phyloP scores from a whole-genome alignment of 768 basidiomycete species.

The Lactifluus echinatus region DNA sequence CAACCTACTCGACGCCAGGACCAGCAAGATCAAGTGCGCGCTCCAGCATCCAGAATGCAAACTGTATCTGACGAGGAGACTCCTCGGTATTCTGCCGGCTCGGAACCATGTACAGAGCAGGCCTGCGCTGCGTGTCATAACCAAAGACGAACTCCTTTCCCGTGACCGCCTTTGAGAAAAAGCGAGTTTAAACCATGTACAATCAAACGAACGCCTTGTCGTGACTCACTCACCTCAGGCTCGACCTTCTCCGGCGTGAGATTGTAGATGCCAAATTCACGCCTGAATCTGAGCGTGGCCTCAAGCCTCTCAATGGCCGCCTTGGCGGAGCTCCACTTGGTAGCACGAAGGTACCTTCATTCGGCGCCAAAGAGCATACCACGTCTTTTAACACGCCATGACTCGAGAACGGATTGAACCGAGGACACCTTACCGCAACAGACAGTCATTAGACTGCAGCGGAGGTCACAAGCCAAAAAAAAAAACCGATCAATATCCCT shows the following conservation, averaged over 20 bases:
- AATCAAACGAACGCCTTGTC: too few species aligned
- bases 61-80: slow-evolving; percentile 58
- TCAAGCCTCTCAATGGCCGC: slow-evolving; percentile 58
- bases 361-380: background rate
- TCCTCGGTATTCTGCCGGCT: slow-evolving; percentile 74
- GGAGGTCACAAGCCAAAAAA: background rate
- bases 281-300: slow-evolving; percentile 67
- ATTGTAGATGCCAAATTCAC: slow-evolving; percentile 69
- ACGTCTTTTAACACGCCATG: too few species aligned
- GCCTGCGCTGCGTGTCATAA: slow-evolving; percentile 56
- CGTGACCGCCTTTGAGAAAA: slow-evolving; percentile 48
- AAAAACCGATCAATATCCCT: background rate
- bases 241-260: slow-evolving; percentile 57
- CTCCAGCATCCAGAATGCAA: slow-evolving; percentile 70
- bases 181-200: background rate
- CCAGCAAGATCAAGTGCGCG: slow-evolving; percentile 68
- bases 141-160: slow-evolving; percentile 79
- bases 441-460: slow-evolving; percentile 52
- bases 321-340: slow-evolving; percentile 56
- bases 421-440: slow-evolving; percentile 58
- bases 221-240: slow-evolving; percentile 45
- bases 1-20: slow-evolving; percentile 71
- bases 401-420: too few species aligned
- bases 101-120: slow-evolving; percentile 59
- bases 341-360: slow-evolving; percentile 70